A percentile compares a stretch with the other conserved stretches of the same genome.
Conservation (phyloP, 345 rosid genomes). For the Trapa bicornis region DNA sequence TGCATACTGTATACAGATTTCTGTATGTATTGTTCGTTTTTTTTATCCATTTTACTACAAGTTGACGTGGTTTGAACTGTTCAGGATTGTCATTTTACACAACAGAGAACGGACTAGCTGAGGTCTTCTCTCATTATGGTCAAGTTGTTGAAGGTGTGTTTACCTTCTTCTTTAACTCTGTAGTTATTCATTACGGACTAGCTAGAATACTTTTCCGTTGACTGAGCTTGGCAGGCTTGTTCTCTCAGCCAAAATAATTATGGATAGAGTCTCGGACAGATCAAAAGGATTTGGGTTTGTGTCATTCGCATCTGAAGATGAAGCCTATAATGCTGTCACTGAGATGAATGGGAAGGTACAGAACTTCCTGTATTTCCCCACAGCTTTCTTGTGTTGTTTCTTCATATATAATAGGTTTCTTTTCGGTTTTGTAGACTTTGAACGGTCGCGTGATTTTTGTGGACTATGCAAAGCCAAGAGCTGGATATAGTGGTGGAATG, state of each 20-base stretch:
- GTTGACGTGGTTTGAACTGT: not conserved
- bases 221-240: not conserved
- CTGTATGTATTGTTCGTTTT: not conserved
- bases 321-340: constrained; percentile 48
- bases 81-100: constrained; percentile 68
- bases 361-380: not conserved
- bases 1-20: not conserved
- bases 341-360: constrained; percentile 67
- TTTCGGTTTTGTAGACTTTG: constrained; percentile 26
- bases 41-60: not conserved
- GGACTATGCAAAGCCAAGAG: constrained; percentile 56
- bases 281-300: constrained; percentile 84
- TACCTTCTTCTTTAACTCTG: not conserved
- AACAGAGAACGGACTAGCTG: constrained; percentile 47
- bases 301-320: constrained; percentile 67
- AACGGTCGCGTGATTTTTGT: constrained; percentile 60
- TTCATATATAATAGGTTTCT: not conserved
- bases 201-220: not conserved
- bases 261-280: constrained; percentile 52
- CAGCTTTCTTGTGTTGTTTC: not conserved
- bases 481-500: constrained; percentile 21
- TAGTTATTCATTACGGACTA: not conserved
- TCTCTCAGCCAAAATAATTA: constrained; percentile 44
- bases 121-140: constrained; percentile 66
- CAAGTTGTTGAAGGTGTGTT: constrained; percentile 78